Percentiles rank a stretch among this genome's conserved stretches.
These are phyloP conservation scores for Colletotrichum sp. DNA, from an alignment of 2,329 filamentous ascomycete species.

Conservation along the genomic window DNA sequence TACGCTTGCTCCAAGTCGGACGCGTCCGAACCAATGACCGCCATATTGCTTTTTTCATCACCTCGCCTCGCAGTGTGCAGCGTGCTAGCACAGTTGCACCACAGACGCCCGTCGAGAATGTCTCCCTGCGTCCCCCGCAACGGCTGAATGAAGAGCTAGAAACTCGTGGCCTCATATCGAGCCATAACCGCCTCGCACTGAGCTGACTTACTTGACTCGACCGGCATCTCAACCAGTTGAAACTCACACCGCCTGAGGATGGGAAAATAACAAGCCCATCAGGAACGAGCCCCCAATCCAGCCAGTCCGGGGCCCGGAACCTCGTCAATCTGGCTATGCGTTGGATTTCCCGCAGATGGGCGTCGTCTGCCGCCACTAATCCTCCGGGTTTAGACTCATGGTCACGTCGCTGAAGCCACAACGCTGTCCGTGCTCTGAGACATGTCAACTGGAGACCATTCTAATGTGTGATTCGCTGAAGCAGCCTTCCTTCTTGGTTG, in stretches of 20 bases:
- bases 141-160: neutral
- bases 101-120: neutral
- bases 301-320: neutral
- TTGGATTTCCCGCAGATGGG: conserved; percentile 6
- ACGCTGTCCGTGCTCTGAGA: conserved; percentile 12
- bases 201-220: neutral
- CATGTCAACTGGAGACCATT: neutral
- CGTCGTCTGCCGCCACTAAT: neutral
- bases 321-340: conserved; percentile 7
- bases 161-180: conserved; percentile 1
- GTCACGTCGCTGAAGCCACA: neutral
- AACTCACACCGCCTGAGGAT: conserved; percentile 3
- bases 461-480: neutral
- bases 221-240: neutral
- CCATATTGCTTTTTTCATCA: neutral
- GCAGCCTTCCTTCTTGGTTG: neutral
- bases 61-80: neutral
- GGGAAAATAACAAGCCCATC: neutral
- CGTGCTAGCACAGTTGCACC: neutral
- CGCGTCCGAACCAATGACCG: neutral
- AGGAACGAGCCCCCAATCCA: neutral
- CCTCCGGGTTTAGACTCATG: neutral
- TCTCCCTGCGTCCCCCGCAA: conserved; percentile 14
- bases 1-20: neutral
- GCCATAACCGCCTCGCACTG: neutral